phyloP scores from a whole-genome alignment of 257 asterid species.

The Nicotiana paniculata region DNA sequence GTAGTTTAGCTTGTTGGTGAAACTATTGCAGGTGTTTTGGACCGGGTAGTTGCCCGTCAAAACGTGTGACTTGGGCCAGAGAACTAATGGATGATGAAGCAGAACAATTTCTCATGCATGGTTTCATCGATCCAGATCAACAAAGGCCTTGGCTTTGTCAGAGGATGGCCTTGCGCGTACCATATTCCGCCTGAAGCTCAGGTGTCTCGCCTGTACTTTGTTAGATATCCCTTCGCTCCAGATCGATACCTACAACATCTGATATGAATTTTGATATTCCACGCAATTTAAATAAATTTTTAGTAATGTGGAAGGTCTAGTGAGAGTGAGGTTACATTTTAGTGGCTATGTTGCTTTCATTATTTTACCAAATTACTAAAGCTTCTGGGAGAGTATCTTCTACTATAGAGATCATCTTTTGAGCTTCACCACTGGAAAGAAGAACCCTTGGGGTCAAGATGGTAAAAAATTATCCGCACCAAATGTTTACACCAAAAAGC shows the following conservation, averaged over 20 bases:
- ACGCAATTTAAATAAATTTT: neutral
- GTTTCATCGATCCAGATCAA: constrained; percentile 70
- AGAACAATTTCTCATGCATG: constrained; percentile 55
- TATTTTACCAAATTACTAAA: neutral
- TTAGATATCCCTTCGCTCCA: neutral
- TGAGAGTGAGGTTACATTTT: neutral
- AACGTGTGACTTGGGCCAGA: constrained; percentile 83
- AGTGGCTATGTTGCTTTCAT: neutral
- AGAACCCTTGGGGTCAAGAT: neutral
- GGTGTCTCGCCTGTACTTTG: neutral
- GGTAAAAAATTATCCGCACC: neutral
- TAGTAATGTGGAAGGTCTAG: neutral
- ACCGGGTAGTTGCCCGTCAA: constrained; percentile 73
- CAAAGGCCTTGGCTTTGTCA: constrained; percentile 70
- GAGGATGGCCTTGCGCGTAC: constrained; percentile 69
- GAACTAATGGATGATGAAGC: constrained; percentile 87
- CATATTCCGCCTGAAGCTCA: constrained; percentile 49
- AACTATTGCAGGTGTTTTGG: constrained; percentile 62
- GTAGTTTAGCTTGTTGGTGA: neutral
- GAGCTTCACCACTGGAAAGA: neutral
- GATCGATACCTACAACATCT: neutral
- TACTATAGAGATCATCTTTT: neutral
- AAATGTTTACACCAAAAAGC: neutral
- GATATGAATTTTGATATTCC: neutral
- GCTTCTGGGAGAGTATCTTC: neutral